Evolutionary conservation across 1,284 basidiomycete species (phyloP), one percentile per base, ranked within the genome.

Genomic region (Thelephora terrestris): DNA sequence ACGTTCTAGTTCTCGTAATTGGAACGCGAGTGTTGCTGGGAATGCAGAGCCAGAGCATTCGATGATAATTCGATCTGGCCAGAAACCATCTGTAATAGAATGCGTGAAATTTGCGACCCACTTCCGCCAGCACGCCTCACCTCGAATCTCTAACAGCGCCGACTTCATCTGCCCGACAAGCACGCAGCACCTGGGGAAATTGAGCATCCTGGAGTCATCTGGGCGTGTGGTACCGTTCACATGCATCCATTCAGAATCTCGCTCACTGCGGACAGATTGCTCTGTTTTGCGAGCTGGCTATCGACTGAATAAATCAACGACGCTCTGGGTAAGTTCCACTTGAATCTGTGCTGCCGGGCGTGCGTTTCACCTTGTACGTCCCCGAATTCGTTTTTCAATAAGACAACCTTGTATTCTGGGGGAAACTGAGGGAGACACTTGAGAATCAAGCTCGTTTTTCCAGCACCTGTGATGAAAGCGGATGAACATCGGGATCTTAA

Each of bases 221-320:
- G 12, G 25, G 10, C n/a, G n/a, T 43, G 18, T 9, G 16, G 25
- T 7, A 29, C 4, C 12, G 61, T 74, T 62, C 53, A 92, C 90
- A 94, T 79, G 74, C 91, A 95, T 21, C 91, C 91, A 63, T 94
- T 95, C 53, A 92, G 67, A 45, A 95, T 94, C 64, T 94, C 91
- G 55, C 81, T 89, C 47, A 94, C 91, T 2, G 85, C 88, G 17
- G 87, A 68, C 44, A 94, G 71, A 50, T 80, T 85, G 1, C 85
- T 88, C 59, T 92, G 84, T 52, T 81, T 76, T 9, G 89, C 90
- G 14, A 94, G 76, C 53, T 92, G 81, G 55, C 88, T 91, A 60
- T 94, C 91, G 45, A 93, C 91, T 87, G 57, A 24, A 39, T 34
- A 25, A 21, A 37, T 16, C 23, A 7, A 38, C 35, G 21, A 25